Evolutionary conservation across 2,329 filamentous ascomycete genomes (phyloP).

Genomic region (Shiraia bambusicola): DNA sequence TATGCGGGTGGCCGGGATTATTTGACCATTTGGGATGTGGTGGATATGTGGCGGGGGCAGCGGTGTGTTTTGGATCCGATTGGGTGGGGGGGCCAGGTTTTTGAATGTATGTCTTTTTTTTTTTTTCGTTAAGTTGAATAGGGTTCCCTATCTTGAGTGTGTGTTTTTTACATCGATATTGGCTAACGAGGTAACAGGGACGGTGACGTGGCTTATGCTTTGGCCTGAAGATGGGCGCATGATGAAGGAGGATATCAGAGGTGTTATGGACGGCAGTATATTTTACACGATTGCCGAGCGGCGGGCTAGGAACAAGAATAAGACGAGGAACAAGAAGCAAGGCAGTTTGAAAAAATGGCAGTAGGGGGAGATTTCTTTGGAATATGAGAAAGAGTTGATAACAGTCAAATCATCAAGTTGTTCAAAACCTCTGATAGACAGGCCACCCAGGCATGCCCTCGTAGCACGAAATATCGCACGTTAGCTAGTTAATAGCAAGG

Average conservation of each 20-base stretch:
- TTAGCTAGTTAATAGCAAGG: too few species aligned
- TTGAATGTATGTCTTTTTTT: conserved; percentile 41
- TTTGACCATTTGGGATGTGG: conserved; percentile 44
- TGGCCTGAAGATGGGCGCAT: conserved; percentile 59
- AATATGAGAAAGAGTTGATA: too few species aligned
- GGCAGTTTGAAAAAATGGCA: too few species aligned
- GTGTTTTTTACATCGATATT: too few species aligned
- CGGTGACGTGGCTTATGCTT: conserved; percentile 55
- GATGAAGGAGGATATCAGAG: conserved; percentile 59
- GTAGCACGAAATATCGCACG: too few species aligned
- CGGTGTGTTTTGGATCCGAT: conserved; percentile 46
- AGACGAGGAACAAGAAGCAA: conserved; percentile 22
- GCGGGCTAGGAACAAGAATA: too few species aligned
- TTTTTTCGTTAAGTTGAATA: too few species aligned
- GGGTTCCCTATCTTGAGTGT: too few species aligned
- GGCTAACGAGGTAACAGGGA: conserved; percentile 35
- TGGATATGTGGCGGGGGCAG: conserved; percentile 45
- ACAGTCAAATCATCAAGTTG: too few species aligned
- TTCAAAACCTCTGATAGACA: too few species aligned
- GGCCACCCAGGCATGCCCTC: too few species aligned
- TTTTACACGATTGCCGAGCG: conserved; percentile 45
- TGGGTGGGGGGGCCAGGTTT: conserved; percentile 48
- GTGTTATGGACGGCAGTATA: conserved; percentile 56
- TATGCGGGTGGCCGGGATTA: conserved; percentile 46
- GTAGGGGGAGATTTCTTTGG: background rate